These are phyloP conservation scores for Penicillium freii DNA, from an alignment of 2,329 filamentous ascomycete species.

Conservation along the genomic window DNA sequence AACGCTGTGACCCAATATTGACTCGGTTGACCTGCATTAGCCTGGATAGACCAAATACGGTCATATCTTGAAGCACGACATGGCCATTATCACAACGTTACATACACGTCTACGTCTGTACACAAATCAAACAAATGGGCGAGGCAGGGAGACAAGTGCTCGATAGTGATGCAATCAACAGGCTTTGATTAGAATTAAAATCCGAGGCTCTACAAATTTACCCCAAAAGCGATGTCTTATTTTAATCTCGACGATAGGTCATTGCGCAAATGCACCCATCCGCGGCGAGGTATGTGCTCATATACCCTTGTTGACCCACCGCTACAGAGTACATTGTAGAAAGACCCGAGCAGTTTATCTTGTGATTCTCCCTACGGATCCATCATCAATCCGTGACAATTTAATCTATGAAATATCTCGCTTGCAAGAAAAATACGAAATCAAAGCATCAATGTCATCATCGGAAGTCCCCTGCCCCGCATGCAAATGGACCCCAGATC, in stretches of 20 bases:
- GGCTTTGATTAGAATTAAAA: neutral
- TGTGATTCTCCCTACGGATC: constrained; percentile 2
- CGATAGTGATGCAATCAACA: too few relatives aligned
- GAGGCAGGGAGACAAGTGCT: too few relatives aligned
- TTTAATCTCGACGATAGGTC: neutral
- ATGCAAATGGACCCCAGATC: constrained; percentile 5
- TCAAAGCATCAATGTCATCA: neutral
- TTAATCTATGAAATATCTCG: neutral
- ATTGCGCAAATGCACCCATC: neutral
- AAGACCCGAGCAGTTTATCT: constrained; percentile 3
- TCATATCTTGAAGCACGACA: too few relatives aligned
- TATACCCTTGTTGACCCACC: neutral
- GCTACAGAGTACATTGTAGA: neutral
- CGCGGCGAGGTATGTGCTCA: neutral
- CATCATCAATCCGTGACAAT: neutral
- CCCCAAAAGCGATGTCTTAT: neutral
- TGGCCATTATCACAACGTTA: too few relatives aligned
- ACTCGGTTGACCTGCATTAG: too few relatives aligned
- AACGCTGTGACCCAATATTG: neutral
- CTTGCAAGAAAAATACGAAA: neutral
- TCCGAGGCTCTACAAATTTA: neutral
- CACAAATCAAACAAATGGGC: too few relatives aligned
- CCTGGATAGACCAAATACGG: too few relatives aligned
- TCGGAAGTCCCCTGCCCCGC: neutral
- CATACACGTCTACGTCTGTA: too few relatives aligned